Conservation (phyloP, 2,329 filamentous ascomycete species). For the Rugonectria rugulosa region DNA sequence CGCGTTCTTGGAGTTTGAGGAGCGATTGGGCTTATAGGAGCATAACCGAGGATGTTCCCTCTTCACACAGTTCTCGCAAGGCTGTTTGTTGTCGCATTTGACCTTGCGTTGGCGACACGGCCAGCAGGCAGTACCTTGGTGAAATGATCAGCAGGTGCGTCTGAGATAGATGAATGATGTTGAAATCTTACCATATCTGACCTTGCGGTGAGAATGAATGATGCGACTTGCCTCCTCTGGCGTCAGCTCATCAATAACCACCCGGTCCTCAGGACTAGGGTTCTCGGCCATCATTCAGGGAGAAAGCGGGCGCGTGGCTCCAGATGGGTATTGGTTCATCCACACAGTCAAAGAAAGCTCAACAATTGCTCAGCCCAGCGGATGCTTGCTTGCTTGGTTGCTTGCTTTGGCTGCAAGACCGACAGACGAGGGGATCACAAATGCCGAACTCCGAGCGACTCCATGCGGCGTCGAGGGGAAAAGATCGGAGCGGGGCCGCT, state of each 20-base stretch:
- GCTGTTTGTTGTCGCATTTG: slow-evolving; percentile 74
- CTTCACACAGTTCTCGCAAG: slow-evolving; percentile 73
- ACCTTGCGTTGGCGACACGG: slow-evolving; percentile 73
- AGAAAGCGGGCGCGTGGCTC: slow-evolving; percentile 30
- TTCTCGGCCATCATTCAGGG: slow-evolving; percentile 52
- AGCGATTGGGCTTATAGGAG: slow-evolving; percentile 70
- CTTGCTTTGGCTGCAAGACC: slow-evolving; percentile 30
- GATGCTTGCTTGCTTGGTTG: slow-evolving; percentile 28
- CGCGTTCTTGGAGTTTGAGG: slow-evolving; percentile 47
- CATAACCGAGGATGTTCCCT: slow-evolving; percentile 70
- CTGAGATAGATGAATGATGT: slow-evolving; percentile 1
- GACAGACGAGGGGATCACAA: slow-evolving; percentile 34
- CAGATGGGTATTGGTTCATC: slow-evolving; percentile 26
- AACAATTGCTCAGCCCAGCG: slow-evolving; percentile 24
- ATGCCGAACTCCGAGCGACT: slow-evolving; percentile 48
- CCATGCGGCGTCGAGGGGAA: slow-evolving; percentile 39
- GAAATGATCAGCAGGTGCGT: slow-evolving; percentile 10
- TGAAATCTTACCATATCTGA: slow-evolving; percentile 66
- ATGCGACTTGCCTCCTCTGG: slow-evolving; percentile 73
- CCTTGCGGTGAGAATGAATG: slow-evolving; percentile 74
- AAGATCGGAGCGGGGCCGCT: slow-evolving; percentile 31
- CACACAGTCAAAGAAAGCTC: slow-evolving; percentile 36
- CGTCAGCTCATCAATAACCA: slow-evolving; percentile 63
- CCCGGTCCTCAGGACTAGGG: slow-evolving; percentile 53
- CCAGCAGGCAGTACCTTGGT: slow-evolving; percentile 68